Conservation (phyloP, 805 yeast species). For the Tanozyma kutaoensis region DNA sequence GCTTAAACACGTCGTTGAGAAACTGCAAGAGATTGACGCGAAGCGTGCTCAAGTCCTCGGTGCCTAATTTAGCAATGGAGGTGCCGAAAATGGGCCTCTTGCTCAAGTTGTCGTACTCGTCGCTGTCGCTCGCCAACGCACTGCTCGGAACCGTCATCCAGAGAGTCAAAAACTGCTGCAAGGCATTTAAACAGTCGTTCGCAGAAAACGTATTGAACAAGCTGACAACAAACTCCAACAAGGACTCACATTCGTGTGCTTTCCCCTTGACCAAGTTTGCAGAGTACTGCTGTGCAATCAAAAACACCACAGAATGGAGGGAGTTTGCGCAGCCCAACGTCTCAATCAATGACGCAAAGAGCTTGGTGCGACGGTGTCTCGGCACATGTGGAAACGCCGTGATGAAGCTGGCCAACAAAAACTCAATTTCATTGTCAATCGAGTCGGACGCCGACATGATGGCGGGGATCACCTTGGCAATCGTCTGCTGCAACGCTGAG, state of each 20-base stretch:
- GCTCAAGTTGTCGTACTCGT: constrained; percentile 22
- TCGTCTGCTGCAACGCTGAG: constrained; percentile 85
- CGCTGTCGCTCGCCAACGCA: constrained; percentile 24
- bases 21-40: constrained; percentile 43
- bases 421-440: constrained; percentile 56
- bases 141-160: constrained; percentile 36
- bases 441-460: constrained; percentile 35
- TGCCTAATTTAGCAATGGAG: constrained; percentile 36
- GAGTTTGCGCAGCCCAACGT: constrained; percentile 61
- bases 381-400: constrained; percentile 94
- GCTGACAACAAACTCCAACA: constrained; percentile 59
- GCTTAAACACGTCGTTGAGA: constrained; percentile 33
- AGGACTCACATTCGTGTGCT: constrained; percentile 49
- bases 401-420: constrained; percentile 77
- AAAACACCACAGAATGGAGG: constrained; percentile 58
- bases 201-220: constrained; percentile 60
- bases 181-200: constrained; percentile 59
- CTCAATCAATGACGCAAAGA: constrained; percentile 65
- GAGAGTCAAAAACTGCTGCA: constrained; percentile 36
- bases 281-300: constrained; percentile 72
- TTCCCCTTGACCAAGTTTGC: constrained; percentile 37
- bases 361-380: constrained; percentile 82
- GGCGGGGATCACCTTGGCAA: constrained; percentile 84
- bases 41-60: constrained; percentile 33
- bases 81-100: constrained; percentile 53